Base-by-base conservation (phyloP, 768 basidiomycete genomes). In the Leccinum ochraceum region DNA sequence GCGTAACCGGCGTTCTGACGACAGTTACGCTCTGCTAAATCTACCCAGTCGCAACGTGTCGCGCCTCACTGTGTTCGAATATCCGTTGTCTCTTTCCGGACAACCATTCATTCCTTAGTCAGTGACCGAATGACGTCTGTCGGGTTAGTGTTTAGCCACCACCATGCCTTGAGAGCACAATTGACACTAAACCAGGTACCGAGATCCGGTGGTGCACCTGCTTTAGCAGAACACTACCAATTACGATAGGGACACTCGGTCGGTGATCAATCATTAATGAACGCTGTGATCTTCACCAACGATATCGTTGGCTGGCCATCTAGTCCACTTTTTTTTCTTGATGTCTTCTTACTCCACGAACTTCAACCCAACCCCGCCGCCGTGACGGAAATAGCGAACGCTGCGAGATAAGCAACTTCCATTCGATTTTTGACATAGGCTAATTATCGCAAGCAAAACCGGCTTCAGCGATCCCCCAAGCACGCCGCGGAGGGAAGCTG, bases 21-120 rank as follows among this genome's bases (percentile, higher is more conserved):
- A 17, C 10, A 5, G 24, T 57, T 39, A 44, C 53, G 16, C 10
- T 26, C 20, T 55, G 2, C 64, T 51, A 52, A 32, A 57, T 64
- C 37, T 37, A 14, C 20, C 7, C 11, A 16, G 11, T 6, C 9
- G 8, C 36, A 20, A 32, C n/a, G n/a, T 16, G 9, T 26, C 50
- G 13, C 17, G 34, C 14, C 36, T 3, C 2, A 4, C 10, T 20
- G 9, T 14, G 13, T 13, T 36, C 24, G 26, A 13, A 53, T n/a
- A 10, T 13, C n/a, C 50, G 3, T 63, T 17, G 22, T 39, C 28
- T 28, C 10, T 32, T 14, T 48, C 39, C 7, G 30, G 34, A 13
- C 17, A 7, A 42, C 30, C 14, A 34, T 22, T 13, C 14, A 8
- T 58, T 32, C 42, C 4, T 17, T 30, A 56, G 28, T 24, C 7